Conservation (phyloP, 805 yeast species). For the Ogataea chonburiensis region DNA sequence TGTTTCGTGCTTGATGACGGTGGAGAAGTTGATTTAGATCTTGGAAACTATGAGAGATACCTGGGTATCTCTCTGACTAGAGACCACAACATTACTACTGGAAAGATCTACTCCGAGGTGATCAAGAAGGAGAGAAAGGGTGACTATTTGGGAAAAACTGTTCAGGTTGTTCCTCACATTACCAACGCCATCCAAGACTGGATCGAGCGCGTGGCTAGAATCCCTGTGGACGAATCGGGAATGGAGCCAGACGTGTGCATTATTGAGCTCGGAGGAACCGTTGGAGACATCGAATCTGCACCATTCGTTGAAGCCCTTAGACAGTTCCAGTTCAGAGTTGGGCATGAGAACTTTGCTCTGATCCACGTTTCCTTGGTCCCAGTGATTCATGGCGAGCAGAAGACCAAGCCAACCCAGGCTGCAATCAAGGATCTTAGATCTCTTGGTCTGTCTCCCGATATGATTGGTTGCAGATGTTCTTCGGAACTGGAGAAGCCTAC, state of each 20-base stretch:
- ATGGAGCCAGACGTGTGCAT: constrained; percentile 94
- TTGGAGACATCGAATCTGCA: constrained; percentile 98
- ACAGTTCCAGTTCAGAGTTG: constrained; percentile 98
- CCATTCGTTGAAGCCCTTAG: constrained; percentile 98
- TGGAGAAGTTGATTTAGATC: constrained; percentile 97
- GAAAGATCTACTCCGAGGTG: constrained; percentile 92
- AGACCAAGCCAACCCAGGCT: constrained; percentile 99
- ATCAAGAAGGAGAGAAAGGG: constrained; percentile 95
- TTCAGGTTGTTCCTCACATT: constrained; percentile 97
- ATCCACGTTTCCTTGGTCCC: constrained; percentile 97
- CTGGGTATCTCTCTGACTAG: constrained; percentile 87
- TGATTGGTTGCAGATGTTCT: constrained; percentile 97
- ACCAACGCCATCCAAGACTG: constrained; percentile 98
- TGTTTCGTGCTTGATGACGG: constrained; percentile 98
- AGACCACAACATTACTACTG: constrained; percentile 97
- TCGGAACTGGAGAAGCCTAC: constrained; percentile 78
- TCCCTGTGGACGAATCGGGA: constrained; percentile 90
- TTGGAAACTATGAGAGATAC: constrained; percentile 98
- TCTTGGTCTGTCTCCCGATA: constrained; percentile 90
- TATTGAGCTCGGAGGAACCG: constrained; percentile 98
- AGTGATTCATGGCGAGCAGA: constrained; percentile 97
- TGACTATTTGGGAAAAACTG: constrained; percentile 98
- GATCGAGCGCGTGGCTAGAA: constrained; percentile 88
- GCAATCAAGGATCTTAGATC: constrained; percentile 97
- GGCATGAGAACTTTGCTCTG: constrained; percentile 87